Conservation (phyloP, 108 stramenopile species). For the Tribonema minus region DNA sequence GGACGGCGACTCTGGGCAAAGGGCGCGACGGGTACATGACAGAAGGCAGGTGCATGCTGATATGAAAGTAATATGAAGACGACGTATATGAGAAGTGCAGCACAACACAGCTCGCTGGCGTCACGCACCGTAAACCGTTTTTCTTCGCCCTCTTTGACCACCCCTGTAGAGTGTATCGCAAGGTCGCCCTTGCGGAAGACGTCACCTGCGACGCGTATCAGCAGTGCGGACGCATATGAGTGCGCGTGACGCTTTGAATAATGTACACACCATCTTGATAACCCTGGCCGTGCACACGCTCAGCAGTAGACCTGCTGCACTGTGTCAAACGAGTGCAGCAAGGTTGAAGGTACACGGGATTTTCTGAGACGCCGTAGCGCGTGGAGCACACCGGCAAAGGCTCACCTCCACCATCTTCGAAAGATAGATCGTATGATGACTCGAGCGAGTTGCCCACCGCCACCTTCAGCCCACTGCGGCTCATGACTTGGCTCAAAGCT, state of each 20-base stretch:
- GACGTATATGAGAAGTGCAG: neutral
- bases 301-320: too few relatives aligned
- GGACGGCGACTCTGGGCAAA: neutral
- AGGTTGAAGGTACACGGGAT: too few relatives aligned
- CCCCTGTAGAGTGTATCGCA: slow-evolving; percentile 21
- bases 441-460: too few relatives aligned
- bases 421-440: too few relatives aligned
- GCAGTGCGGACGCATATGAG: neutral
- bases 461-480: too few relatives aligned
- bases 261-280: neutral
- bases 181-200: slow-evolving; percentile 18
- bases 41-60: neutral
- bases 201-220: neutral
- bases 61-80: neutral
- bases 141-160: slow-evolving; percentile 19
- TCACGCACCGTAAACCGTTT: slow-evolving; percentile 17
- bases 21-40: neutral
- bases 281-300: too few relatives aligned
- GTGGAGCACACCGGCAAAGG: too few relatives aligned
- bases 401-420: too few relatives aligned
- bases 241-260: neutral
- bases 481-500: too few relatives aligned
- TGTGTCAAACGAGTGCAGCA: too few relatives aligned
- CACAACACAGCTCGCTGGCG: neutral
- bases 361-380: too few relatives aligned